These are phyloP conservation scores for Wickerhamiella shivajii DNA, from an alignment of 805 yeast species.

Conservation along the genomic window DNA sequence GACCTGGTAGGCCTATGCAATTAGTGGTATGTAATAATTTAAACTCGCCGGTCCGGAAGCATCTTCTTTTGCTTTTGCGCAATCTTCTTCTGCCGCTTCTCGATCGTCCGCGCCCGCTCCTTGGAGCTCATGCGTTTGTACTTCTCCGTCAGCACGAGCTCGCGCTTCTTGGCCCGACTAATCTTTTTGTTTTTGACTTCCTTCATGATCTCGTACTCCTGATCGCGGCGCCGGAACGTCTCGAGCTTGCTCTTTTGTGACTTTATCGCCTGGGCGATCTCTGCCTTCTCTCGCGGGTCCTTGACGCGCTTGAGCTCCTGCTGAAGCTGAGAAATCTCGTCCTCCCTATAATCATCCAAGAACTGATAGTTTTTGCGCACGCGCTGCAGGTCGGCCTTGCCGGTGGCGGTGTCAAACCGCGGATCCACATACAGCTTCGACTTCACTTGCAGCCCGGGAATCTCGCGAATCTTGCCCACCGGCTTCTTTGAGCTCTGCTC, in stretches of 20 bases:
- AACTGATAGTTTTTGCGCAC: slow-evolving; percentile 71
- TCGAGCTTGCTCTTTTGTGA: slow-evolving; percentile 32
- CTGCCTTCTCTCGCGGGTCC: slow-evolving; percentile 32
- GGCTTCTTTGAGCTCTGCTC: slow-evolving; percentile 62
- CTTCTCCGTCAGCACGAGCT: slow-evolving; percentile 25
- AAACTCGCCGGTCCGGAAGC: slow-evolving; percentile 25
- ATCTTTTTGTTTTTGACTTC: slow-evolving; percentile 50
- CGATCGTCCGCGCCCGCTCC: slow-evolving; percentile 23
- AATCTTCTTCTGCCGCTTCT: slow-evolving; percentile 25
- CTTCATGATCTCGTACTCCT: slow-evolving; percentile 49
- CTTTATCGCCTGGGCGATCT: slow-evolving; percentile 22
- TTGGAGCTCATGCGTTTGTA: slow-evolving; percentile 26
- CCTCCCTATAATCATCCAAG: slow-evolving; percentile 68
- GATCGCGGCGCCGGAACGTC: slow-evolving; percentile 58
- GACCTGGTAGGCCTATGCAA: no score
- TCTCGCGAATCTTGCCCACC: slow-evolving; percentile 54
- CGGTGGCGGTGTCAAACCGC: slow-evolving; percentile 80
- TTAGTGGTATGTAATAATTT: no score
- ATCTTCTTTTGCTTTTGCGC: slow-evolving; percentile 28
- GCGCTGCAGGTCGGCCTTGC: slow-evolving; percentile 56
- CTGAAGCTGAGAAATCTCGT: slow-evolving; percentile 52
- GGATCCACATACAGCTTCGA: slow-evolving; percentile 54
- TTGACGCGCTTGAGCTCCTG: slow-evolving; percentile 30
- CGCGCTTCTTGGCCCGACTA: slow-evolving; percentile 23
- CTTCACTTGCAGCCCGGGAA: slow-evolving; percentile 32